Evolutionary conservation across 768 basidiomycete species (phyloP).

Genomic region (Russula brevipes): DNA sequence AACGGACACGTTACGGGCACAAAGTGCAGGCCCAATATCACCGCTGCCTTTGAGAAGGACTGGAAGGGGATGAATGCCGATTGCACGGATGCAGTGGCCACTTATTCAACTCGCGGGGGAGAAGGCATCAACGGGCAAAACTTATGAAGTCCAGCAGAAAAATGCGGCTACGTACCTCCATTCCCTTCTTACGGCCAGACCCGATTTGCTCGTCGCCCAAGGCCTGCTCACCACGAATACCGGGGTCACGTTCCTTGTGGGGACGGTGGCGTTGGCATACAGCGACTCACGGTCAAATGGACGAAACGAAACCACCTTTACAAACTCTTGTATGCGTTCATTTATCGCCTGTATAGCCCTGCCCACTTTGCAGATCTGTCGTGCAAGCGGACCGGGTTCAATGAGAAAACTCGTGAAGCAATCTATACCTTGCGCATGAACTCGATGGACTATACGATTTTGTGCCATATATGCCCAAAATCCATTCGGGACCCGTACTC

Average conservation of each 20-base stretch:
- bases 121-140: neutral
- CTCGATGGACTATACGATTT: neutral
- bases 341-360: slow-evolving; percentile 1
- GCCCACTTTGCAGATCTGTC: slow-evolving; percentile 3
- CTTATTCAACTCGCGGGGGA: neutral
- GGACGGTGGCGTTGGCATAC: neutral
- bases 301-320: neutral
- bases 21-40: slow-evolving; percentile 5
- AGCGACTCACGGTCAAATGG: neutral
- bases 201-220: slow-evolving; percentile 3
- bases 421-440: neutral
- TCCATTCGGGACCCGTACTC: neutral
- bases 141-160: neutral
- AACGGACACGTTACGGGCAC: neutral
- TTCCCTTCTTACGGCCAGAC: slow-evolving; percentile 3
- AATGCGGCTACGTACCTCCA: neutral
- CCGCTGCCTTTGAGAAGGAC: neutral
- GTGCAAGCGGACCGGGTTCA: neutral
- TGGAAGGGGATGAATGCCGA: neutral
- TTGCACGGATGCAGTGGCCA: neutral
- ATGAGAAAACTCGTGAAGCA: neutral
- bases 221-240: neutral
- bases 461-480: neutral
- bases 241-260: too few relatives aligned
- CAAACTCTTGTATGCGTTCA: neutral